These are phyloP conservation scores for Akanthomyces uredinophilus DNA, from an alignment of 2,329 filamentous ascomycete genomes.

Conservation along the genomic window DNA sequence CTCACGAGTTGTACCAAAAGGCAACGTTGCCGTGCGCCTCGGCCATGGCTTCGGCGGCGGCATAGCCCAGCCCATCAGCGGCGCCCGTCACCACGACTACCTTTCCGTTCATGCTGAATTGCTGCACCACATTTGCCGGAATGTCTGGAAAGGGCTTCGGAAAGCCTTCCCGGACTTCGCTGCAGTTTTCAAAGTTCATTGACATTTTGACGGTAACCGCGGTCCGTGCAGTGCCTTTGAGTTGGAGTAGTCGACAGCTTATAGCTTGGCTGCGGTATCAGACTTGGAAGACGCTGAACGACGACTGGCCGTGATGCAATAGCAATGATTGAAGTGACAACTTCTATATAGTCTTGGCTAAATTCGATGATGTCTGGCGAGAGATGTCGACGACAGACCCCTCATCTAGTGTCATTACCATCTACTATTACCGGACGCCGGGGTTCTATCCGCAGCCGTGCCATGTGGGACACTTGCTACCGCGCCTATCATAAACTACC, in stretches of 20 bases:
- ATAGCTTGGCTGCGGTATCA: too few relatives aligned
- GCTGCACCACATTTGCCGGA: constrained; percentile 38
- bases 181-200: constrained; percentile 23
- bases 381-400: background rate
- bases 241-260: too few relatives aligned
- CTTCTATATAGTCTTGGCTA: too few relatives aligned
- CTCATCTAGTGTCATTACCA: background rate
- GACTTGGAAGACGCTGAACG: too few relatives aligned
- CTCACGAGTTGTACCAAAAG: constrained; percentile 25
- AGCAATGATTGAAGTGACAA: too few relatives aligned
- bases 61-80: constrained; percentile 39
- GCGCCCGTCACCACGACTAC: constrained; percentile 41
- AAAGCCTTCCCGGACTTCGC: constrained; percentile 20
- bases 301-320: too few relatives aligned
- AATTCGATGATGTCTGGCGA: too few relatives aligned
- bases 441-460: background rate
- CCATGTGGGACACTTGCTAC: background rate
- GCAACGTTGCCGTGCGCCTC: constrained; percentile 39
- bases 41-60: constrained; percentile 41
- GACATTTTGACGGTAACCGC: constrained; percentile 20
- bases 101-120: constrained; percentile 37
- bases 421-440: background rate
- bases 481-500: background rate
- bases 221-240: too few relatives aligned
- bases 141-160: constrained; percentile 31